Evolutionary conservation across 2,329 filamentous ascomycete genomes (phyloP).

Genomic region (Passalora sequoiae): DNA sequence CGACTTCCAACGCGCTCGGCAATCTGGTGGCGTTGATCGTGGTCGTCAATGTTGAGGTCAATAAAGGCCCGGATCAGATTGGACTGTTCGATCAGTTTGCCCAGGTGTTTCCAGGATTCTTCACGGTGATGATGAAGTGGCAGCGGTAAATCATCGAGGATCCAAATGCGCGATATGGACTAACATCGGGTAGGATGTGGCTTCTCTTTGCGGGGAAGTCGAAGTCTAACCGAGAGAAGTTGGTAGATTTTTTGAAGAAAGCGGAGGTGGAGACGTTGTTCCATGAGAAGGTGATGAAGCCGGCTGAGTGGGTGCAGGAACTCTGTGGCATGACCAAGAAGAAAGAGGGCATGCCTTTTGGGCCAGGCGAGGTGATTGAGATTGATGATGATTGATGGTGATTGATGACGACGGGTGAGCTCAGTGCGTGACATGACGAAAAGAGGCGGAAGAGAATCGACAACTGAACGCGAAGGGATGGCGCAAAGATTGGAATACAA

Average conservation of each 20-base stretch:
- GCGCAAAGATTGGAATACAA: too few relatives aligned
- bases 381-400: constrained; percentile 1
- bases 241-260: neutral
- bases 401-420: too few relatives aligned
- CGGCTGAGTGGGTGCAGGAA: neutral
- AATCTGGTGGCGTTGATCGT: neutral
- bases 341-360: neutral
- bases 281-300: neutral
- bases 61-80: neutral
- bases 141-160: too few relatives aligned
- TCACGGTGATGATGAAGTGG: neutral
- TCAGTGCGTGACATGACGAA: too few relatives aligned
- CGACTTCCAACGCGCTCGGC: neutral
- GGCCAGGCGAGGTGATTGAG: neutral
- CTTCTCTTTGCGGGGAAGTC: neutral
- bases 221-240: neutral
- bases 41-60: neutral
- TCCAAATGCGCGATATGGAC: too few relatives aligned
- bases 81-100: constrained; percentile 1
- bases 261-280: neutral
- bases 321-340: neutral
- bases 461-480: too few relatives aligned
- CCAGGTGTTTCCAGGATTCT: constrained; percentile 2
- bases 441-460: too few relatives aligned
- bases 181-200: too few relatives aligned